These are phyloP conservation scores for Auricularia sp. DNA, from an alignment of 768 basidiomycete genomes.

Conservation along the genomic window DNA sequence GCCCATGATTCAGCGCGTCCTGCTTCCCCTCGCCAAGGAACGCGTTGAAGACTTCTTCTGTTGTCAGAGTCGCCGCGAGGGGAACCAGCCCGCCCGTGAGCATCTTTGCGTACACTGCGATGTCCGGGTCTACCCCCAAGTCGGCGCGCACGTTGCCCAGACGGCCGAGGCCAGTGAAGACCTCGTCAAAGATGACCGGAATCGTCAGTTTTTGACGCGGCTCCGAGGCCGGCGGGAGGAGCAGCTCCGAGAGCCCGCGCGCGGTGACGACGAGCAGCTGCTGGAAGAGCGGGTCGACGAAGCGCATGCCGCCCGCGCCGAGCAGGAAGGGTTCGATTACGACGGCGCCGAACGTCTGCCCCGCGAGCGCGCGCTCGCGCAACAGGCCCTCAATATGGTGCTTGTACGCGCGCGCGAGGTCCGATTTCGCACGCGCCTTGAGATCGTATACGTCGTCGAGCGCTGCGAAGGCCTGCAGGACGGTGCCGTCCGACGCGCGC, in stretches of 20 bases:
- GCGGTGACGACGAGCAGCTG: conserved; percentile 75
- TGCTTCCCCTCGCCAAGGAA: conserved; percentile 68
- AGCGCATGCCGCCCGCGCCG: conserved; percentile 95
- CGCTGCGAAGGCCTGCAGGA: conserved; percentile 27
- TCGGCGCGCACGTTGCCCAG: conserved; percentile 62
- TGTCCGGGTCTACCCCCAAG: conserved; percentile 71
- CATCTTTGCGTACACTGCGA: conserved; percentile 87
- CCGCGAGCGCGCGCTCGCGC: conserved; percentile 41
- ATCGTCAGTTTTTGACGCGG: conserved; percentile 48
- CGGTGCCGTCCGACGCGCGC: conserved; percentile 12
- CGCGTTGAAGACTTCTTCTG: conserved; percentile 66
- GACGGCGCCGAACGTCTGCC: conserved; percentile 41
- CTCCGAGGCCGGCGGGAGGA: conserved; percentile 10
- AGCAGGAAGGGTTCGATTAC: conserved; percentile 88
- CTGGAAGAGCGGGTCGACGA: conserved; percentile 96
- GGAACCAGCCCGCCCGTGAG: conserved; percentile 90
- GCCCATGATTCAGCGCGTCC: conserved; percentile 87
- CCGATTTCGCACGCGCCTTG: conserved; percentile 42
- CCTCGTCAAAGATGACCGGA: conserved; percentile 93
- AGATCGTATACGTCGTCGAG: conserved; percentile 65
- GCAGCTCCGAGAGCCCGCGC: conserved; percentile 35
- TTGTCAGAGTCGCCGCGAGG: conserved; percentile 75
- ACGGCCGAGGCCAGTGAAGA: conserved; percentile 88
- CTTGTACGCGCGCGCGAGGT: conserved; percentile 57
- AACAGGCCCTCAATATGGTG: conserved; percentile 47